Conservation (phyloP, 257 asterid species). For the Fraxinus cuspidata region DNA sequence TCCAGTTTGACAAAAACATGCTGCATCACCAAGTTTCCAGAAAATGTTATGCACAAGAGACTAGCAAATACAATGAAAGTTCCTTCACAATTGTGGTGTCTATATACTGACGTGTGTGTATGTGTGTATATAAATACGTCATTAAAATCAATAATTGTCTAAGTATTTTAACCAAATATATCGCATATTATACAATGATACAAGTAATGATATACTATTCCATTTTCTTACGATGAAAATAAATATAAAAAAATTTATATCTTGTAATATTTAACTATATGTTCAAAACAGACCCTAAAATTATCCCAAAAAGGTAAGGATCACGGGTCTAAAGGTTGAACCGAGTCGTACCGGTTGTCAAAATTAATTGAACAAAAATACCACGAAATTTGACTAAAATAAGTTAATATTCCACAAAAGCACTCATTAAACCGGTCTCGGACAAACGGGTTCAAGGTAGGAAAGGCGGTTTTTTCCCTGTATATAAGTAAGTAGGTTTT, state of each 20-base stretch:
- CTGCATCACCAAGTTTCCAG: conserved; percentile 3
- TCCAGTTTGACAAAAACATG: neutral
- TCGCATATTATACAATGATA: no score
- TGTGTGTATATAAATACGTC: no score
- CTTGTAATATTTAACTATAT: no score
- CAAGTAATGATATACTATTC: no score
- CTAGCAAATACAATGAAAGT: neutral
- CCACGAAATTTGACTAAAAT: neutral
- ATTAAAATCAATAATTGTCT: no score
- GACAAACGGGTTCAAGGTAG: neutral
- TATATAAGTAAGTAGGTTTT: neutral
- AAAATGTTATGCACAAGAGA: neutral
- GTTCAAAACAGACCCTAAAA: neutral
- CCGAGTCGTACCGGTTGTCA: no score
- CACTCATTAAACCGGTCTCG: neutral
- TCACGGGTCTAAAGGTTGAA: neutral
- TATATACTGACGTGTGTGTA: no score
- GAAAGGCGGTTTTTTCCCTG: neutral
- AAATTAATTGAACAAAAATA: no score
- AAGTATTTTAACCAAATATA: no score
- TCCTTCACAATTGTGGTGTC: neutral
- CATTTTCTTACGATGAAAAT: no score
- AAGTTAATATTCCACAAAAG: neutral
- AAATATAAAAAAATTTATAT: no score
- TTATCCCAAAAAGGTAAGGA: neutral